Evolutionary conservation across 139 green algal species (phyloP), one percentile per base, ranked within the genome.

Genomic region (Chlamydomonas schloesseri): DNA sequence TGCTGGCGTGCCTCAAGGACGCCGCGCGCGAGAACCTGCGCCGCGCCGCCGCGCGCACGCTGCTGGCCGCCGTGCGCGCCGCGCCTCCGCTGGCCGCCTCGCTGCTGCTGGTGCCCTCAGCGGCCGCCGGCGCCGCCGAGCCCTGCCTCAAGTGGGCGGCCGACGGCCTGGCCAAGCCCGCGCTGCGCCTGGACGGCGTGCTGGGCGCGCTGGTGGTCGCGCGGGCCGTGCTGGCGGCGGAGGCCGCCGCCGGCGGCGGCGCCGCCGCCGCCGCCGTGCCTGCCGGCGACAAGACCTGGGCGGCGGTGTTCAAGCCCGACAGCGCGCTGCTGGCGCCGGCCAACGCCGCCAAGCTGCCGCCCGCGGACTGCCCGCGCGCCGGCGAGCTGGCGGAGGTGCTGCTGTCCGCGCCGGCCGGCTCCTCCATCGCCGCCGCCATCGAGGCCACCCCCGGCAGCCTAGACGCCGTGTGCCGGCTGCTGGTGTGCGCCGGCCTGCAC

Each of bases 141-240:
- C 0, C 80, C 0, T 77, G 93, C 60, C 69, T 73, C 53, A 91
- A 90, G 67, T 74, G 93, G 31, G 83, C 91, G 5, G 34, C 55
- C 6, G 94, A 96, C 33, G 88, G 86, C 15, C 62, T 89, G n/a
- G 65, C 79, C 58, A 96, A 96, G 90, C 84, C 83, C 67, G 65
- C 73, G 53, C 29, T 86, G 47, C 57, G 89, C 31, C 85, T 92
- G 81, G 57, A 82, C n/a, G 89, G 68, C 53, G 76, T 80, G 73
- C 42, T 88, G 23, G 89, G 70, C 21, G 75, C 68, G 3, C 14
- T 76, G n/a, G 23, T 84, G 20, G 84, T 73, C n/a, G 72, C 85
- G 23, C 55, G 74, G 24, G 70, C 69, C 14, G 57, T 90, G 68
- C 53, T 71, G 23, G 81, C 82, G 42, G 87, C 58, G 28, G 11